Evolutionary conservation across 768 basidiomycete species (phyloP).

Genomic region (Suillus subluteus): DNA sequence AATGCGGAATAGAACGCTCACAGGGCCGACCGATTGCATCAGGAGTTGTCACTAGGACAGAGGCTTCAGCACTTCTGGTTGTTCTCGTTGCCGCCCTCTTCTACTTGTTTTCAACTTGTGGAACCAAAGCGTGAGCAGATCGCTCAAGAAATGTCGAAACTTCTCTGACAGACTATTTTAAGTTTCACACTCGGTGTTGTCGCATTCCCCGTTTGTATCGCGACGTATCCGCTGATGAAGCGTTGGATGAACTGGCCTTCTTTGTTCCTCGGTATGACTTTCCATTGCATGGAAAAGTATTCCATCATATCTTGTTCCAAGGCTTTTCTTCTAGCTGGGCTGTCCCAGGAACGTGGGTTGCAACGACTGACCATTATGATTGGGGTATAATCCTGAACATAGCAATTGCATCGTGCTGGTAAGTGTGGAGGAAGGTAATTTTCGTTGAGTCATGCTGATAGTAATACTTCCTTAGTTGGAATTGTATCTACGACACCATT

Average conservation of each 20-base stretch:
- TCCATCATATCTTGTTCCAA: not conserved
- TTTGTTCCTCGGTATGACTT: not conserved
- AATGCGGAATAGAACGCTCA: not conserved
- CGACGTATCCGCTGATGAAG: not conserved
- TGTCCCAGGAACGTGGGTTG: not conserved
- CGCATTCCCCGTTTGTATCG: not conserved
- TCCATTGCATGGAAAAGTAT: not conserved
- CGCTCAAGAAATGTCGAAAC: not conserved
- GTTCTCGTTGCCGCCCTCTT: not conserved
- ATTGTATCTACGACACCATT: not conserved
- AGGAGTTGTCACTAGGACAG: not conserved
- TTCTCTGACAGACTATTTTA: not conserved
- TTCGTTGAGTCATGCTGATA: not conserved
- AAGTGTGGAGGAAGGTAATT: not conserved
- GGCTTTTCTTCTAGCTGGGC: not conserved
- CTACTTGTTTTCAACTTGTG: slow-evolving; percentile 1
- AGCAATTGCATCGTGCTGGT: not conserved
- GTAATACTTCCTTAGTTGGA: not conserved
- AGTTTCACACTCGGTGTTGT: not conserved
- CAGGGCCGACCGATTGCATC: not conserved
- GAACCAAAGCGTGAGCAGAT: not conserved
- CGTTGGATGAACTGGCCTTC: not conserved
- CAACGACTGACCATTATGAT: not conserved
- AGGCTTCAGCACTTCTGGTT: not conserved
- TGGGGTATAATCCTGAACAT: not conserved